Conservation (phyloP, 148 eudicot species). For the Hydrangea macrophylla region DNA sequence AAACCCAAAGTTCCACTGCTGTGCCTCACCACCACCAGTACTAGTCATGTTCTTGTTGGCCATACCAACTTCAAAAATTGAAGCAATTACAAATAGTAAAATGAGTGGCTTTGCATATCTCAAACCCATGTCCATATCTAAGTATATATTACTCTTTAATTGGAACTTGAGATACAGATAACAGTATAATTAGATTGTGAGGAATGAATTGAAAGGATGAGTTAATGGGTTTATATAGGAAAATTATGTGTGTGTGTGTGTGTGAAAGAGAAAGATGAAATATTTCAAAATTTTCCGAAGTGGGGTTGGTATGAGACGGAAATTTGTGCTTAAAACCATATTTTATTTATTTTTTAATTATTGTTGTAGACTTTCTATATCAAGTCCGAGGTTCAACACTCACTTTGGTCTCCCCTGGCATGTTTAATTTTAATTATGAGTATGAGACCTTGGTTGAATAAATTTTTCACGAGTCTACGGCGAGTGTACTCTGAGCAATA, state of each 20-base stretch:
- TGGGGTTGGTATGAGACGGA: not conserved
- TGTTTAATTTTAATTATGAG: too few relatives aligned
- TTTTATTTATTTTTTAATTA: too few relatives aligned
- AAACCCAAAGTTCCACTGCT: constrained; percentile 17
- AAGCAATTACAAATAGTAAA: constrained; percentile 17
- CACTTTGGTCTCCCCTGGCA: too few relatives aligned
- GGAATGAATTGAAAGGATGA: not conserved
- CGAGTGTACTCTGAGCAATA: too few relatives aligned
- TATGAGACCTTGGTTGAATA: too few relatives aligned
- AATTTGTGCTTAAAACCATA: too few relatives aligned
- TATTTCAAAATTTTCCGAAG: not conserved
- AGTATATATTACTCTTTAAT: not conserved
- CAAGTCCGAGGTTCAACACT: too few relatives aligned
- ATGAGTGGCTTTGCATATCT: constrained; percentile 10
- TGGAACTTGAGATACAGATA: not conserved
- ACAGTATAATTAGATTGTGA: not conserved
- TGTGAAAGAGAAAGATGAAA: not conserved
- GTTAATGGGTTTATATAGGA: constrained; percentile 14
- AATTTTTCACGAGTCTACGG: too few relatives aligned
- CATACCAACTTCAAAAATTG: constrained; percentile 13
- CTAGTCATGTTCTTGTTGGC: constrained; percentile 24
- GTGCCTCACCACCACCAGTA: constrained; percentile 9
- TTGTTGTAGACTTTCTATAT: too few relatives aligned
- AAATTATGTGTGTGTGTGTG: not conserved
- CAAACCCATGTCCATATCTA: constrained; percentile 16